Base-by-base conservation (phyloP, 1,284 basidiomycete species). In the Pyrrhoderma lamaoense region DNA sequence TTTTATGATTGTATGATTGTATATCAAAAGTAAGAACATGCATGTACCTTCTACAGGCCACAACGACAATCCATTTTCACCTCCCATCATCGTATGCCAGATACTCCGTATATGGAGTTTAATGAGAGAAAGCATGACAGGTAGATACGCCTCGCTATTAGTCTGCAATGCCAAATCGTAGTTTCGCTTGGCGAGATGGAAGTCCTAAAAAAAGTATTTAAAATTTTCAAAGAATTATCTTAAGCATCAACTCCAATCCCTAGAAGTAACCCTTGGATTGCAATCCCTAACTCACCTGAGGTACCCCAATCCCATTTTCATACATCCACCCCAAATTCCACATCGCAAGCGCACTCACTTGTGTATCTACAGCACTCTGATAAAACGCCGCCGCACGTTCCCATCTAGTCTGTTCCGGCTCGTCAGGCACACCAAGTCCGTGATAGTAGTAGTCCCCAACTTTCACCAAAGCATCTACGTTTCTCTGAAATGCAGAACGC, bases 291-390 rank as follows among this genome's bases (percentile, higher is more conserved):
- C 71, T 49, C 54, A 86, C 88, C 73, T 86, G 83, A 19, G 87
- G 81, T 0, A 98, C 91, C 3, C 96, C 96, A 22, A 89, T 67
- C 0, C 96, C 96, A 61, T 93, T 89, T 70, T 99, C 95, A 65
- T 98, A 97, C 93, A 99, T 96, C 89, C 89, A 97, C 1, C 95
- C 96, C 22, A 99, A 70, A 63, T 97, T 97, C 93, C 94, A 99
- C 83, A 95, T 93, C 2, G 95, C 94, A 59, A 99, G 75, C 0
- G 94, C 91, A 59, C 91, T 95, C 55, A 86, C 62, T 56, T 93
- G 89, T 1, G 90, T 93, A 59, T 94, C 92, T 2, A 91, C 91
- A 4, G 92, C 92, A 23, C 89, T 86, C 62, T 92, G 92, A 64
- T 99, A 99, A 65, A 92, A 97, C 14, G 83, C 82, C 0, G 89